Base-by-base conservation (phyloP, 225 moss, liverwort and hornwort species). In the Marchantia polymorpha region DNA sequence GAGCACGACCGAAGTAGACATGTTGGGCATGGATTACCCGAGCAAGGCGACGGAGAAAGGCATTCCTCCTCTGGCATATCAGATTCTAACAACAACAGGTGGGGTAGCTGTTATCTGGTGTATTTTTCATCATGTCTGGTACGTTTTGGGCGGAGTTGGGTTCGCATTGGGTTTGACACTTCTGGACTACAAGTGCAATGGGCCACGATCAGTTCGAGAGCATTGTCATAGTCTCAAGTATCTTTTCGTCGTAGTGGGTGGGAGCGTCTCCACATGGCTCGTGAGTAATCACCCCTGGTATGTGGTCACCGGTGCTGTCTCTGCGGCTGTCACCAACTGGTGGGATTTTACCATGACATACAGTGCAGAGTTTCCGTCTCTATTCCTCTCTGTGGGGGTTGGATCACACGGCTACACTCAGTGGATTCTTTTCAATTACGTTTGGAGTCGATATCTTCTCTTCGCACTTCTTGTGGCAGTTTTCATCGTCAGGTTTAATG, bases 271-370 rank as follows among this genome's bases (percentile, higher is more conserved):
- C 29, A 78, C 66, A 8, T 78, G 78, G 78, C 65, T 78, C 9
- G 78, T 78, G 51, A 78, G 78, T 46, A 78, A 78, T 26, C 78
- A 78, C 50, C 78, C 78, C 50, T 78, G 78, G 78, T 78, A 67
- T 64, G 47, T 52, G 12, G 48, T 78, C 27, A 78, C 78, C 22
- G 78, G 66, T 65, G 78, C 78, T 56, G 46, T 78, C 15, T 78
- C 78, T 30, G 78, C 78, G 10, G 78, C 78, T 52, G 52, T 29
- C 22, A 78, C 66, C 64, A 78, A 51, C 52, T 78, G 78, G 65
- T 78, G 78, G 78, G 78, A 78, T 51, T 78, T 68, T 25, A 78
- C 78, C 17, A 46, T 77, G 67, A 52, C 65, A 9, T 78, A 78
- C 52, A 52, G n/a, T 23, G 66, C 65, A 52, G 66, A 78, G 52